Evolutionary conservation across 805 yeast genomes (phyloP), one percentile per base, ranked within the genome.

Genomic region (Komagataella pastoris): DNA sequence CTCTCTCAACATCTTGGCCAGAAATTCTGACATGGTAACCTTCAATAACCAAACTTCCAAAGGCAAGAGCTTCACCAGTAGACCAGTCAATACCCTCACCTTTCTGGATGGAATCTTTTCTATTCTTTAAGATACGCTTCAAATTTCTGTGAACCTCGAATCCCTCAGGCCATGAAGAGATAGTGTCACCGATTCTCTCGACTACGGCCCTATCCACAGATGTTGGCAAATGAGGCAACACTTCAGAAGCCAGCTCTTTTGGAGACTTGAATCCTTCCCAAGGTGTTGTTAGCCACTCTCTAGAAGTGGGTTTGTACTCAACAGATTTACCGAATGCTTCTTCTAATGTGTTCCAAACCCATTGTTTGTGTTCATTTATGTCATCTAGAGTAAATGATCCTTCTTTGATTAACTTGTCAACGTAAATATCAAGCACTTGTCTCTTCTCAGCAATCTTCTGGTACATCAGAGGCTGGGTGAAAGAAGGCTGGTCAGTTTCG

Each of bases 1-100:
- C 99, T 81, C 99, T 89, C 79, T 93, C 99, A 58, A 93, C 98
- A 80, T 93, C 99, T 77, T 93, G 98, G 68, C 99, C 99, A 48
- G 97, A 87, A 50, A 93, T 85, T 77, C 99, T 87, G 54, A 93
- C 95, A 62, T 91, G 96, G 73, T 84, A 85, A 57, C 99, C 99
- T 73, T 93, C 99, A 63, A 82, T 67, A 51, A 83, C 84, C 59
- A 93, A 76, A 50, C 97, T 81, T 65, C 98, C 99, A 63, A 84
- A 91, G 17, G 99, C 99, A 61, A 93, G 81, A 49, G 98, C 98
- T 75, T 93, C 99, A 80, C 96, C 99, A 54, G 99, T 93, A 49
- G 99, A 85, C 99, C 98, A 93, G 71, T 93, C 99, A 58, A 93
- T 88, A 64, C 91, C 95, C 70, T 85, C 88, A 65, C 99, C 99